A percentile compares a stretch with the other conserved stretches of the same genome.
phyloP scores from a whole-genome alignment of 179 eudicot genomes.

The Carnegiea gigantea region DNA sequence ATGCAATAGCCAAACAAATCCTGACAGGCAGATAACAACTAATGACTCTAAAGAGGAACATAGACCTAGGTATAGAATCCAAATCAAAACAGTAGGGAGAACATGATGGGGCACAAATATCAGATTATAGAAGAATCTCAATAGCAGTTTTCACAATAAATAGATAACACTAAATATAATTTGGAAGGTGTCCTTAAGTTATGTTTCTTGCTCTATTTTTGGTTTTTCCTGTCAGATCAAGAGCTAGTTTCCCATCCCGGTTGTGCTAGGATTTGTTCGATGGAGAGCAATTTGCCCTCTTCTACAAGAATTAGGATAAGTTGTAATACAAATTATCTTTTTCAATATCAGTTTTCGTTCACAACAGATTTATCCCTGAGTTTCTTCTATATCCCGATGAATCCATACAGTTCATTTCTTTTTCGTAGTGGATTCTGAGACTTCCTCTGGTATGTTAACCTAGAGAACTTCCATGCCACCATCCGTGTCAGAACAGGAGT shows the following conservation, averaged over 20 bases:
- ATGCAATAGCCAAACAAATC: neutral
- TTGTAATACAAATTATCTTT: neutral
- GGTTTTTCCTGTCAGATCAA: neutral
- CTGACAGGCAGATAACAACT: neutral
- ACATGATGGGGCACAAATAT: neutral
- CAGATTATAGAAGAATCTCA: slow-evolving; percentile 1
- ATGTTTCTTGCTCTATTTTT: neutral
- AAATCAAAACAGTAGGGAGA: neutral
- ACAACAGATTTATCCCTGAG: neutral
- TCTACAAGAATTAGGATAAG: neutral
- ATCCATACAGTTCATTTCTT: neutral
- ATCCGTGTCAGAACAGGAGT: neutral
- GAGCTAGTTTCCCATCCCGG: neutral
- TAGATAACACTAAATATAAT: neutral
- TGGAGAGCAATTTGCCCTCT: neutral
- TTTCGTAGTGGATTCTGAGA: neutral
- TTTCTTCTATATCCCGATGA: neutral
- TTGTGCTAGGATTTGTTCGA: neutral
- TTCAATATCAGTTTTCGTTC: neutral
- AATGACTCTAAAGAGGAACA: neutral
- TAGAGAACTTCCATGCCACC: neutral
- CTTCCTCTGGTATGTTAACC: neutral
- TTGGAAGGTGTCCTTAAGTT: neutral
- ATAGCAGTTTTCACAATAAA: neutral
- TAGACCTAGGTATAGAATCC: neutral